Evolutionary conservation across 345 rosid genomes (phyloP), one percentile per base, ranked within the genome.

Genomic region (Mercurialis annua): DNA sequence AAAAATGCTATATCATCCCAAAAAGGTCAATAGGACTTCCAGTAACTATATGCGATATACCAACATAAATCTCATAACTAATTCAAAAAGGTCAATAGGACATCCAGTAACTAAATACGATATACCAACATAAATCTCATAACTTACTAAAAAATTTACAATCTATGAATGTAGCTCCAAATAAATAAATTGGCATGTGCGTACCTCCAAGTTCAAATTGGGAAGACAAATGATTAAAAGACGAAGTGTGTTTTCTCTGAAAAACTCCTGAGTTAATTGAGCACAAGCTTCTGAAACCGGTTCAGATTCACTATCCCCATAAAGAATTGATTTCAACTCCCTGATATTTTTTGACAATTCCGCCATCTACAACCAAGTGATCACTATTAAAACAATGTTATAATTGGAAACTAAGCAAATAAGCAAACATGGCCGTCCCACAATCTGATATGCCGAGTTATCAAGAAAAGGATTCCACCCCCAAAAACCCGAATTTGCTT

Each of bases 291-390:
- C 98, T 2, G 98, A 63, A 0, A 95, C 83, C 31, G 99, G 99
- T 83, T 95, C 99, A 15, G 97, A 83, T 72, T 95, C 99, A 64
- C 97, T 92, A 71, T 94, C 80, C 38, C 99, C 99, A 69, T 94
- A 94, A 40, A 94, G 95, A 82, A 91, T 84, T 3, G 82, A 75
- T 81, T 94, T 94, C 76, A 94, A 76, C 62, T 95, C 99, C 83
- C 96, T 82, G 20, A 92, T 75, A 73, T 83, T 87, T 77, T 77
- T 86, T 78, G 80, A 70, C 55, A 95, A 73, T 65, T 95, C 99
- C n/a, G 80, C 85, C 90, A 90, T 86, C 99, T 94, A 78, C 56
- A 68, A 0, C 30, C 63, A 23, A n/a, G n/a, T 24, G 8, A 30
- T 29, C 5, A 20, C 4, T 1, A 26, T 5, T 21, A 8, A 29